Base-by-base conservation (phyloP, 805 yeast genomes). In the Metschnikowia lunata region DNA sequence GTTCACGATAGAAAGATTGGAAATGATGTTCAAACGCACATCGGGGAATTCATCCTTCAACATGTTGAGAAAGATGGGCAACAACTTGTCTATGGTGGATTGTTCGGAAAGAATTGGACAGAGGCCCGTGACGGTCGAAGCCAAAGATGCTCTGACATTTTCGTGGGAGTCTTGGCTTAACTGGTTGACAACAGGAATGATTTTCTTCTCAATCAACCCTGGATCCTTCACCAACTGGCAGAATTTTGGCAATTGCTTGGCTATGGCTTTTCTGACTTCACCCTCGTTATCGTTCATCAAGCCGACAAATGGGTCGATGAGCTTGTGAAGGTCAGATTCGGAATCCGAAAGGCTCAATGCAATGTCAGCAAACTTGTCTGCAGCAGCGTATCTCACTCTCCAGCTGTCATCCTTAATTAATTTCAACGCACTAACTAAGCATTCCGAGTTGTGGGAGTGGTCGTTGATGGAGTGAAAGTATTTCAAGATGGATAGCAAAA, bases 351-450 rank as follows among this genome's bases (percentile, higher is more conserved):
- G 82, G 52, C 80, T 81, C 13, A 67, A 55, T 1, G 95, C 88
- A 48, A 93, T 76, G 50, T 74, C 71, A 55, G 83, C 87, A 60
- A 89, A 90, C 57, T 89, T 78, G 62, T 91, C 97, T n/a, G 97
- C 96, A 30, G 96, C 95, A 83, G 93, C 89, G 67, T 91, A 93
- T 59, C 99, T 83, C 45, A 93, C 98, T 66, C 99, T 82, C 99
- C 99, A 93, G 59, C 95, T 85, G 66, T 87, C 88, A 69, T 93
- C 99, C 51, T 75, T 78, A 46, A 88, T 83, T 53, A 93, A 74
- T 51, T 80, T 79, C 51, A 84, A 74, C 2, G 95, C 76, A 51
- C 83, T 78, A 40, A 74, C 71, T 49, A 85, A 72, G 46, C 85
- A 71, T 52, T 83, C 85, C 38, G 77, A 73, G 54, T 80, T 75